These are phyloP conservation scores for Parietaria judaica DNA, from an alignment of 306 rosid genomes.

Conservation along the genomic window DNA sequence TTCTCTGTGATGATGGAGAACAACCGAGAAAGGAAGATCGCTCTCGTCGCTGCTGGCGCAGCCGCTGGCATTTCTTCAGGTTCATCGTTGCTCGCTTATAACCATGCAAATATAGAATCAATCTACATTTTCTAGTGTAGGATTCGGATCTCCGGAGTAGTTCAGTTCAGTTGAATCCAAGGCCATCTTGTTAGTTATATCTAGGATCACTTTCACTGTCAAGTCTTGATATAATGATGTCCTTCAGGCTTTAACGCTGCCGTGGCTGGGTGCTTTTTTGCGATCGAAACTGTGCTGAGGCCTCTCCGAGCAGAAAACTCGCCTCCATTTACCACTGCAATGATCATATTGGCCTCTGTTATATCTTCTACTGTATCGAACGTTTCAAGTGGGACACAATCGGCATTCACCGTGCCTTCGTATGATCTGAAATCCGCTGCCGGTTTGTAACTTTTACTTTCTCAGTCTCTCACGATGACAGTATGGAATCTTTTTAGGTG, in stretches of 20 bases:
- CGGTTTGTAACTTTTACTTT: slow-evolving; percentile 36
- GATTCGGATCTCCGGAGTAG: too few relatives aligned
- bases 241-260: slow-evolving; percentile 92
- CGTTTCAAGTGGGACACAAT: slow-evolving; percentile 76
- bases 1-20: slow-evolving; percentile 92
- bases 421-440: slow-evolving; percentile 99
- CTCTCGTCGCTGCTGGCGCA: slow-evolving; percentile 98
- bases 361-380: slow-evolving; percentile 90
- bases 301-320: slow-evolving; percentile 97
- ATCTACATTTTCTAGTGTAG: too few relatives aligned
- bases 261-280: slow-evolving; percentile 98
- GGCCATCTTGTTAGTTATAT: too few relatives aligned
- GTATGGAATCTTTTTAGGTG: not conserved
- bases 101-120: too few relatives aligned
- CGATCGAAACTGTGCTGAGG: slow-evolving; percentile 93
- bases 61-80: slow-evolving; percentile 97
- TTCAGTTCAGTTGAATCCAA: too few relatives aligned
- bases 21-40: slow-evolving; percentile 81
- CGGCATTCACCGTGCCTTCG: slow-evolving; percentile 84
- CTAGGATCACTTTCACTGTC: too few relatives aligned
- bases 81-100: not conserved
- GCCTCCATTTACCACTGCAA: slow-evolving; percentile 97
- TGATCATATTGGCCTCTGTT: slow-evolving; percentile 99
- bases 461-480: not conserved
- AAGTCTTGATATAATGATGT: not conserved